These are phyloP conservation scores for Saccharomyces hybrid DNA, from an alignment of 1,139 yeast species.

Conservation along the genomic window DNA sequence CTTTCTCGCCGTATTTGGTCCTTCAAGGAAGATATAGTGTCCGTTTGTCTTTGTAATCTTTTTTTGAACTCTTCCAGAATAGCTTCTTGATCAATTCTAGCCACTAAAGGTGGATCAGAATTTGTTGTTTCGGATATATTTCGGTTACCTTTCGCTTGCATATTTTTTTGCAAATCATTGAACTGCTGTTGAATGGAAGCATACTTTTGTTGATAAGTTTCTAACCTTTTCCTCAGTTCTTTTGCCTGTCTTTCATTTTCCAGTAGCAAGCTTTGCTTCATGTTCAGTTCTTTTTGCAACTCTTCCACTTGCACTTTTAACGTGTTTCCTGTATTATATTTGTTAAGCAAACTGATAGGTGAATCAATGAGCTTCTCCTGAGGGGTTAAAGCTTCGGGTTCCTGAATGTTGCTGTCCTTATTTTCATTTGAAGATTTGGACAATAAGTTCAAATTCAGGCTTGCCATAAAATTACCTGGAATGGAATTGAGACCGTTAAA, in stretches of 20 bases:
- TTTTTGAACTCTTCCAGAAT: conserved; percentile 25
- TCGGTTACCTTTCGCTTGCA: background rate
- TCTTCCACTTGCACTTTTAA: conserved; percentile 3
- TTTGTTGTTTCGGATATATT: background rate
- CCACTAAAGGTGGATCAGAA: background rate
- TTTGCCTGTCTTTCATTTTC: conserved; percentile 1
- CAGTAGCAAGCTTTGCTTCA: background rate
- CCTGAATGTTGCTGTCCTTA: background rate
- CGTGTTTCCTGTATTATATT: background rate
- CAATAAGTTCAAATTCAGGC: background rate
- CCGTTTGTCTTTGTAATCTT: conserved; percentile 26
- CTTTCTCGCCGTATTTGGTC: conserved; percentile 7
- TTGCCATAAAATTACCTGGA: background rate
- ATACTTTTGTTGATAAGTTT: background rate
- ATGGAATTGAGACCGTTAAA: conserved; percentile 8
- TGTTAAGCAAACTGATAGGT: background rate
- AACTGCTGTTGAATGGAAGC: conserved; percentile 20
- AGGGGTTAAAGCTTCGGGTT: background rate
- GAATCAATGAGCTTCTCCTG: background rate
- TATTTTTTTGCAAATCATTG: conserved; percentile 9
- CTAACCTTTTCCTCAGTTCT: background rate
- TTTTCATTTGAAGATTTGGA: background rate
- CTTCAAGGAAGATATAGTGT: conserved; percentile 18
- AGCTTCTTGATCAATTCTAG: conserved; percentile 20
- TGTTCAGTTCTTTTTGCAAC: conserved; percentile 2